Conservation (phyloP, 2,329 filamentous ascomycete genomes). For the Claviceps pazoutovae region DNA sequence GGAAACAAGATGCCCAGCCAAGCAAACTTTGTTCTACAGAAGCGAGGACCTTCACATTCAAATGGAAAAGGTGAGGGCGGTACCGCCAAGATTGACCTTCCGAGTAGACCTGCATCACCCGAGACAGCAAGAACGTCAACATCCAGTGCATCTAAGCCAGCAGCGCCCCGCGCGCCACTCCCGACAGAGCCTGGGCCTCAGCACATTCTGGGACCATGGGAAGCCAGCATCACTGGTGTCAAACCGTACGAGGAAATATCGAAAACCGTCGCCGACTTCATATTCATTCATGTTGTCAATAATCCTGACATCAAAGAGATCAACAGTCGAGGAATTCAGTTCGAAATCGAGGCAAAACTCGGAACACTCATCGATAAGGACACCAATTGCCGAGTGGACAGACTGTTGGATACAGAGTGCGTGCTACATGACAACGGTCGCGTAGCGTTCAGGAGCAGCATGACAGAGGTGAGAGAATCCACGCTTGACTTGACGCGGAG, state of each 20-base stretch:
- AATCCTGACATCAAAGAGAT: conserved; percentile 53
- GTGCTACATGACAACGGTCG: conserved; percentile 48
- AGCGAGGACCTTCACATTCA: conserved; percentile 18
- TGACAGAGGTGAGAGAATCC: conserved; percentile 59
- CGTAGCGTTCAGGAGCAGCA: conserved; percentile 68
- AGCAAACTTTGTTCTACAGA: conserved; percentile 33
- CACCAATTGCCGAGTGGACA: conserved; percentile 51
- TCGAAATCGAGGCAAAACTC: conserved; percentile 91
- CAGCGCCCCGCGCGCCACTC: conserved; percentile 10
- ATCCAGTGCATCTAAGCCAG: conserved; percentile 10
- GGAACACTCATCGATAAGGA: conserved; percentile 66
- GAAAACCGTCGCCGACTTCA: conserved; percentile 66
- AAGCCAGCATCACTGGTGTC: conserved; percentile 53
- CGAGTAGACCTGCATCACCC: conserved; percentile 33
- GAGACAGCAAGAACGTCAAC: conserved; percentile 25
- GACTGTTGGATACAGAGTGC: conserved; percentile 57
- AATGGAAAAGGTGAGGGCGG: conserved; percentile 25
- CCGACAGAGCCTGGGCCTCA: conserved; percentile 17
- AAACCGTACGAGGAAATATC: conserved; percentile 62
- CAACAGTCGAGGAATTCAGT: conserved; percentile 49
- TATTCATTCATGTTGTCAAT: conserved; percentile 57
- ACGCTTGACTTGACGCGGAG: not conserved
- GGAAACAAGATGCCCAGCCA: conserved; percentile 24
- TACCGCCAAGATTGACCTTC: conserved; percentile 15
- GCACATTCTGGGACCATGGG: conserved; percentile 42